phyloP scores from a whole-genome alignment of 768 basidiomycete species.

The Lentinus tigrinus region DNA sequence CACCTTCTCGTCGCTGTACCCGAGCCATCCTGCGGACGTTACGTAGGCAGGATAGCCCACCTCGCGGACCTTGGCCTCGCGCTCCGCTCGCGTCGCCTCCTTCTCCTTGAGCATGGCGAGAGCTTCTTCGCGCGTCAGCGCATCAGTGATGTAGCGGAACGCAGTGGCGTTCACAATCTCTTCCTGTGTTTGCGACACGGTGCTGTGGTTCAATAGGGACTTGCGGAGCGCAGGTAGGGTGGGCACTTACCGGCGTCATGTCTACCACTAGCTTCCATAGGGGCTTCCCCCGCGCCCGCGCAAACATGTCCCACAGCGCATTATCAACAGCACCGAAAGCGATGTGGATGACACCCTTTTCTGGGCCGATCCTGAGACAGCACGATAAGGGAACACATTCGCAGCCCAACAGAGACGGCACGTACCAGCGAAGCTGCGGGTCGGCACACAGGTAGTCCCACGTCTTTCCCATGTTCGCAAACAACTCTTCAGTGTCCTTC shows the following conservation, averaged over 20 bases:
- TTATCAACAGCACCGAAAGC: conserved; percentile 89
- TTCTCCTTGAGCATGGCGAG: conserved; percentile 76
- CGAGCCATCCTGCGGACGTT: conserved; percentile 91
- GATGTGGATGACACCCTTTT: conserved; percentile 94
- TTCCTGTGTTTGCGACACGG: conserved; percentile 44
- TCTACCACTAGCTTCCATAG: conserved; percentile 94
- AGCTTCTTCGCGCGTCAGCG: conserved; percentile 89
- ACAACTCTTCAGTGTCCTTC: conserved; percentile 77
- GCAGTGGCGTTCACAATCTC: conserved; percentile 74
- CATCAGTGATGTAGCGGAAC: conserved; percentile 92
- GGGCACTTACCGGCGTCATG: conserved; percentile 63
- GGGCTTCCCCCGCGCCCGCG: conserved; percentile 76
- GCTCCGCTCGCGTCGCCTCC: conserved; percentile 71
- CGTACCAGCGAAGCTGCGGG: conserved; percentile 87
- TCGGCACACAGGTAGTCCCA: conserved; percentile 89
- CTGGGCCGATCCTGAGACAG: conserved; percentile 75
- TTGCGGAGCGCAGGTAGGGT: neutral
- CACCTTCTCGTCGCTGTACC: conserved; percentile 93
- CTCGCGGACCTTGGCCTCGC: conserved; percentile 74
- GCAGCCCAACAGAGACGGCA: neutral
- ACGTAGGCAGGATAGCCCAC: conserved; percentile 91
- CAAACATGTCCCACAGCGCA: conserved; percentile 93
- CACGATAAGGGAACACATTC: neutral
- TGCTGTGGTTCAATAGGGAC: neutral
- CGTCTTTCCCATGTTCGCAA: conserved; percentile 86